A percentile compares a stretch with the other conserved stretches of the same genome.
These are phyloP conservation scores for Pythium monospermum DNA, from an alignment of 352 stramenopile species.

Conservation along the genomic window DNA sequence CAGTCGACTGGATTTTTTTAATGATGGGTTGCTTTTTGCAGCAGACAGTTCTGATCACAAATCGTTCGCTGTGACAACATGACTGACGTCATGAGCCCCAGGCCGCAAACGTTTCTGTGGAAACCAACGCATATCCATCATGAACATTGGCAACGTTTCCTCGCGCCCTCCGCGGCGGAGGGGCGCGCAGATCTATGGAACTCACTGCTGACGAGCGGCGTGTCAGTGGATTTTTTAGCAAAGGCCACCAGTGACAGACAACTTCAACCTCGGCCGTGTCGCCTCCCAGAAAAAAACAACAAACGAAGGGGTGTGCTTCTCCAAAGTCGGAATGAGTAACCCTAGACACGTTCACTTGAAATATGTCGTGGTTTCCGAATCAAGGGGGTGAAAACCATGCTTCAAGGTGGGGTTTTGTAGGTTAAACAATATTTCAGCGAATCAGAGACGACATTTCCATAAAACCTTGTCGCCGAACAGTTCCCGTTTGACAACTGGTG, in stretches of 20 bases:
- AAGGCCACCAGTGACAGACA: not conserved
- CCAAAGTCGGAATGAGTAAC: slow-evolving; percentile 4
- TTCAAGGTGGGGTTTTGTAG: not conserved
- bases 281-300: not conserved
- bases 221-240: not conserved
- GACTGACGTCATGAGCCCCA: too few species aligned
- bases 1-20: too few species aligned
- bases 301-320: slow-evolving; percentile 4
- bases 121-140: too few species aligned
- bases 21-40: too few species aligned
- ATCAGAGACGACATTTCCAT: not conserved
- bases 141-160: too few species aligned
- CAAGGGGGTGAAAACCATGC: slow-evolving; percentile 2
- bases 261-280: not conserved
- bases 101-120: too few species aligned
- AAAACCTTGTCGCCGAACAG: slow-evolving; percentile 5
- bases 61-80: too few species aligned
- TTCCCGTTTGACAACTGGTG: slow-evolving; percentile 3
- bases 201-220: not conserved
- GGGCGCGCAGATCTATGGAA: too few species aligned
- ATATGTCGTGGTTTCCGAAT: slow-evolving; percentile 9
- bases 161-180: too few species aligned
- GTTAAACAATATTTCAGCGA: not conserved
- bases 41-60: too few species aligned
- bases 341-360: slow-evolving; percentile 19